Evolutionary conservation across 441 rosid species (phyloP), one percentile per base, ranked within the genome.

Genomic region (Pelargonium australe): DNA sequence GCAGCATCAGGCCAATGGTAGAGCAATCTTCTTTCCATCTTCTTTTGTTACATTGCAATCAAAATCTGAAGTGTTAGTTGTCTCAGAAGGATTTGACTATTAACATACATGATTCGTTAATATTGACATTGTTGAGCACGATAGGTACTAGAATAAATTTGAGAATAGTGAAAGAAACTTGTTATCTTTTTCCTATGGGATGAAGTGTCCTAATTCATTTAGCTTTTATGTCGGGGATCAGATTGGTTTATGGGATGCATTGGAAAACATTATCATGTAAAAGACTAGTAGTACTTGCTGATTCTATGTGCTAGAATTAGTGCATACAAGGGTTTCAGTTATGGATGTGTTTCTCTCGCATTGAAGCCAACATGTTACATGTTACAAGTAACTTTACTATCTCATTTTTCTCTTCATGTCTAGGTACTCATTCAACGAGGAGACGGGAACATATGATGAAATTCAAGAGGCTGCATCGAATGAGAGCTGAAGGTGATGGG

Each of bases 1-100:
- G 99, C 95, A 65, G 73, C 89, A 70, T 80, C 97, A 58, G 92
- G 96, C 40, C 87, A 85, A 81, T 95, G 99, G 98, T 95, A 92
- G 71, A 10, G 23, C 11, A 1, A 31, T 70, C 51, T 73, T 62
- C 57, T 64, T 31, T n/a, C 25, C 14, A 7, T 40, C 7, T 47
- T 55, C 25, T 0, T 13, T 68, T 34, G 25, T 23, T 23, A 10
- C 23, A 40, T 13, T n/a, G 34, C 53, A 62, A 8, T 12, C 41
- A 67, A 70, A 3, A 12, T 19, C 16, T 9, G 3, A 7, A 4
- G 8, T 6, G 8, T 31, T 6, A 6, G 43, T 40, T 40, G 43
- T 40, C 9, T 40, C 43, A 6, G 3, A 20, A 20, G 67, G 10
- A 19, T 20, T 4, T 45, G 12, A 49, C n/a, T 49, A 49, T 49